A percentile compares a stretch with the other conserved stretches of the same genome.
These are phyloP conservation scores for Arthrobotrys entomopaga DNA, from an alignment of 2,329 filamentous ascomycete species.

Conservation along the genomic window DNA sequence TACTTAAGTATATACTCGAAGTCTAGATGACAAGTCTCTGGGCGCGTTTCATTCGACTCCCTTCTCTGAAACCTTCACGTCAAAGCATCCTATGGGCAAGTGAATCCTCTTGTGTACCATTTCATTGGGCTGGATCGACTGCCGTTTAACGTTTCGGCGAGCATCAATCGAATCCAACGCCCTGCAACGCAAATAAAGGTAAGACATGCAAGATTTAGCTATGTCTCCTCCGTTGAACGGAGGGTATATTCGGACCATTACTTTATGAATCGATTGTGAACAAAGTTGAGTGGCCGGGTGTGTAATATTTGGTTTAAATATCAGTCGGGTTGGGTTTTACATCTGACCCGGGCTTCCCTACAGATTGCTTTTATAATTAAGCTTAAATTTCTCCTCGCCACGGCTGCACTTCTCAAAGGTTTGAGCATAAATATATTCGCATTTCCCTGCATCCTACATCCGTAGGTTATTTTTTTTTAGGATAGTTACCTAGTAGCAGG, in stretches of 20 bases:
- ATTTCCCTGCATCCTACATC: too few species aligned
- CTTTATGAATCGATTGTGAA: too few species aligned
- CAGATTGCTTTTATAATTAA: too few species aligned
- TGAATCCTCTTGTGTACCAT: not conserved
- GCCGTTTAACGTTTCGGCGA: slow-evolving; percentile 4
- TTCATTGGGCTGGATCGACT: slow-evolving; percentile 13
- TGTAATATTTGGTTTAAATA: too few species aligned
- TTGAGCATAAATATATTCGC: not conserved
- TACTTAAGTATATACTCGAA: too few species aligned
- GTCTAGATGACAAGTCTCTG: not conserved
- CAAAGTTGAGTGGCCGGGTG: too few species aligned
- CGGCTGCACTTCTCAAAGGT: too few species aligned
- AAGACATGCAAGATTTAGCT: slow-evolving; percentile 17
- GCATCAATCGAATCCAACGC: slow-evolving; percentile 5
- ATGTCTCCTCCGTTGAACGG: not conserved
- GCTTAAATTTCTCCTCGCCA: too few species aligned
- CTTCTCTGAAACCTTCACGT: slow-evolving; percentile 10
- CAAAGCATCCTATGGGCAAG: not conserved
- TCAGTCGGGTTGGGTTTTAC: too few species aligned
- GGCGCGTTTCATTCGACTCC: slow-evolving; percentile 5
- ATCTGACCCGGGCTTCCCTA: too few species aligned
- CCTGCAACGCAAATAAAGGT: slow-evolving; percentile 10
- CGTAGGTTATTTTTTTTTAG: too few species aligned
- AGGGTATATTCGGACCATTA: slow-evolving; percentile 8
- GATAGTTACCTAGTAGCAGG: slow-evolving; percentile 1